Percentiles rank a stretch among this genome's conserved stretches.
Evolutionary conservation across 2,329 filamentous ascomycete species (phyloP).

Genomic region (Pseudocercospora pini-densiflorae): DNA sequence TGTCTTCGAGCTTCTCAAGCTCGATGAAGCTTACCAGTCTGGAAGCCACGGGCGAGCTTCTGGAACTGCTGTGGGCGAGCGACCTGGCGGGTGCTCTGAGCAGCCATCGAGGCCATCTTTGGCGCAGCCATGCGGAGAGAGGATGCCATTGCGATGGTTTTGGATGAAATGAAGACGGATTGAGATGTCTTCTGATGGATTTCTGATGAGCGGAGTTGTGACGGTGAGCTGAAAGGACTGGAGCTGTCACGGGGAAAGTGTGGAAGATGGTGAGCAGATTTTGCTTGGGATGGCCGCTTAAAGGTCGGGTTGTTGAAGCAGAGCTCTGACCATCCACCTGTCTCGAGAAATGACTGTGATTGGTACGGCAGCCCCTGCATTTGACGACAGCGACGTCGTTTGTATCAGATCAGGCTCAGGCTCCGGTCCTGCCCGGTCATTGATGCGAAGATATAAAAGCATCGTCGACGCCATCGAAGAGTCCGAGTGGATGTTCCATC

Average conservation of each 20-base stretch:
- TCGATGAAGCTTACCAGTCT: slow-evolving; percentile 58
- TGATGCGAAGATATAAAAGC: slow-evolving; percentile 26
- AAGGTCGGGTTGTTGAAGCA: slow-evolving; percentile 28
- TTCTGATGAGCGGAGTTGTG: slow-evolving; percentile 35
- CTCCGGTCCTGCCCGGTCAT: slow-evolving; percentile 25
- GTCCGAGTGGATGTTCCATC: background rate
- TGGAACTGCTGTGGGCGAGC: slow-evolving; percentile 69
- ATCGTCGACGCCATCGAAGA: slow-evolving; percentile 10
- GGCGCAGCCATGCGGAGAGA: slow-evolving; percentile 73
- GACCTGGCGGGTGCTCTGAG: slow-evolving; percentile 74
- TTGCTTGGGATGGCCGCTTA: slow-evolving; percentile 34
- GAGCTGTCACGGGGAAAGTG: slow-evolving; percentile 36
- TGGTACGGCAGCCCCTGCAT: slow-evolving; percentile 27
- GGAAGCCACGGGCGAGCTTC: slow-evolving; percentile 71
- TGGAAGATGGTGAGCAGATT: slow-evolving; percentile 33
- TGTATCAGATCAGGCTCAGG: slow-evolving; percentile 18
- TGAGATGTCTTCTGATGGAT: slow-evolving; percentile 26
- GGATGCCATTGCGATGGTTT: slow-evolving; percentile 76
- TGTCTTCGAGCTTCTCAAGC: slow-evolving; percentile 24
- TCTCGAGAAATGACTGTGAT: slow-evolving; percentile 23
- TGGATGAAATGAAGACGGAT: slow-evolving; percentile 38
- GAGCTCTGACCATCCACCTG: slow-evolving; percentile 31
- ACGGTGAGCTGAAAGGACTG: slow-evolving; percentile 31
- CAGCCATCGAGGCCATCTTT: slow-evolving; percentile 70
- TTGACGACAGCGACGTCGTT: slow-evolving; percentile 24